Percentiles rank a stretch among this genome's conserved stretches.
Evolutionary conservation across 306 rosid species (phyloP).

Genomic region (Quercus agrifolia): DNA sequence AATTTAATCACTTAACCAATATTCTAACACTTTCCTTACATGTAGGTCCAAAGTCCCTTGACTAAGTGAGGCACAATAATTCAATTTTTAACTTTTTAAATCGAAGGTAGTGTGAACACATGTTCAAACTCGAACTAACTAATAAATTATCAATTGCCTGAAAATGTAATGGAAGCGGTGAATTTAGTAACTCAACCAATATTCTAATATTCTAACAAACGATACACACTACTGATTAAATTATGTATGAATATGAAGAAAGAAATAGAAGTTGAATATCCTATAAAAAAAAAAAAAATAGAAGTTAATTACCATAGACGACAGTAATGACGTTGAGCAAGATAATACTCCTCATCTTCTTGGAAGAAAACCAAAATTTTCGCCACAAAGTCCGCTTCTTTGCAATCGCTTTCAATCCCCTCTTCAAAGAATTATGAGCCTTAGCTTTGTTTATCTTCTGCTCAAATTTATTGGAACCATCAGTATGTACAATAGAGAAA

Average conservation of each 20-base stretch:
- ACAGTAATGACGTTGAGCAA: slow-evolving; percentile 61
- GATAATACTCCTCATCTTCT: slow-evolving; percentile 59
- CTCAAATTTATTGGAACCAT: neutral
- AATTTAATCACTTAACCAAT: no score
- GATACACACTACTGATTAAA: neutral
- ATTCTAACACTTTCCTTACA: no score
- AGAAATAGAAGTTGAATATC: neutral
- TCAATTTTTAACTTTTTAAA: no score
- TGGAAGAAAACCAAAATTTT: slow-evolving; percentile 50
- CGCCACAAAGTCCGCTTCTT: slow-evolving; percentile 40
- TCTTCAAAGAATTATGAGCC: slow-evolving; percentile 1
- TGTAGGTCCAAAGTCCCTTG: no score
- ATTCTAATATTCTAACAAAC: no score
- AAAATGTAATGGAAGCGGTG: no score
- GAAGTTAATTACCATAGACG: slow-evolving; percentile 42
- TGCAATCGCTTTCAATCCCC: neutral
- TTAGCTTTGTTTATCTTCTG: neutral
- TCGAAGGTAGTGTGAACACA: no score
- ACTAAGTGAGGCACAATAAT: no score
- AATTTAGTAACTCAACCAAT: no score
- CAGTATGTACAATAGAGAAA: neutral
- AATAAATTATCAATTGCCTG: no score
- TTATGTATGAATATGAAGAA: neutral
- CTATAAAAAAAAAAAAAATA: no score
- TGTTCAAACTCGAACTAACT: no score